Base-by-base conservation (phyloP, 2,329 filamentous ascomycete genomes). In the Pestalotiopsis sp. region DNA sequence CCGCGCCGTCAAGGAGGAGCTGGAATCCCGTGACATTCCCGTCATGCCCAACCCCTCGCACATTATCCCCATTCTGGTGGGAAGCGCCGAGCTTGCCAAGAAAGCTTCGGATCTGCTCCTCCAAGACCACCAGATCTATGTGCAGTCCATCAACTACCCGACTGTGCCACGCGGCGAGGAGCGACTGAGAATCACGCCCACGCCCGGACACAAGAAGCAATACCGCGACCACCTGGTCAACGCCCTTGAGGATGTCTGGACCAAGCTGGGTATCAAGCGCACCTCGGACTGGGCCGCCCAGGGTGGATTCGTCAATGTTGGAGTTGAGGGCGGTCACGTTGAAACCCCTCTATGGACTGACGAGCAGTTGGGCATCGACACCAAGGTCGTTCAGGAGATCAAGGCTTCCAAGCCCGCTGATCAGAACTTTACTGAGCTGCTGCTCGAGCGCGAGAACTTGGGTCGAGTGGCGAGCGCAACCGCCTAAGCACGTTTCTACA, bases 1-100 rank as follows among this genome's bases (percentile, higher is more conserved):
- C 13, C 93, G 95, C 63, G 94, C 94, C 14, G 94, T 98, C 70
- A 99, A 98, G 85, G 90, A 94, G 71, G 90, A 92, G 6, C 85
- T 99, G 70, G 87, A 87, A 71, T 90, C 87, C 1, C 89, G 90
- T 71, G 92, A 97, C 77, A 98, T 99, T 72, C 96, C 96, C 6
- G 96, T 99, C 66, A 98, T 99, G 68, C 95, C 95, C 2, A 99
- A 99, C 83, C 96, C 96, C 0, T 97, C 93, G 64, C 96, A 99
- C 83, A 99, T 99, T 77, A 88, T 99, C 66, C 96, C 96, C 4
- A 89, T 98, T 67, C 87, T 99, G 13, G 95, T 99, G 64, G 96
- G 96, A 69, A 96, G 97, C 77, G 96, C 96, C 61, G 95, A 96
- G 81, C 84, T 97, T 56, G 96, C 96, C 69, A 98, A 96, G 86